phyloP scores from a whole-genome alignment of 148 eudicot species.

The Agrostemma githago region DNA sequence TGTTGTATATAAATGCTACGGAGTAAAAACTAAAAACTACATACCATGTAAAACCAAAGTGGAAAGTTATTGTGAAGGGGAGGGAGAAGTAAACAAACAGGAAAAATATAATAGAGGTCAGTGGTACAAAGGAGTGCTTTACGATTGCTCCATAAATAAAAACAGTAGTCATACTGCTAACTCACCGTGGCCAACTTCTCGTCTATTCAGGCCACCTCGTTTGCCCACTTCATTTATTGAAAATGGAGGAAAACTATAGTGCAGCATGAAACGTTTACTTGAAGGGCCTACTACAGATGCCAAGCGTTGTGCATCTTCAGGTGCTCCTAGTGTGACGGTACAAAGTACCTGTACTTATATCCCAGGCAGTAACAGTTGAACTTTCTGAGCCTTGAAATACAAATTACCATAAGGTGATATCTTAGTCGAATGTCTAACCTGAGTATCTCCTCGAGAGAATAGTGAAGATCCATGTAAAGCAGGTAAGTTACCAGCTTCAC shows the following conservation, averaged over 20 bases:
- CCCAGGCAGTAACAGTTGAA: background rate
- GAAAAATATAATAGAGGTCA: too few species aligned
- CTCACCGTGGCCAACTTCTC: conserved; percentile 99
- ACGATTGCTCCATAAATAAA: too few species aligned
- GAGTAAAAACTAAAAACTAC: too few species aligned
- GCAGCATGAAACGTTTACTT: conserved; percentile 92
- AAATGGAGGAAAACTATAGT: conserved; percentile 91
- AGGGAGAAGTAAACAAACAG: too few species aligned
- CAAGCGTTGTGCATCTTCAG: conserved; percentile 84
- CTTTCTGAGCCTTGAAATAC: conserved; percentile 3
- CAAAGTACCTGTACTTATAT: conserved; percentile 63
- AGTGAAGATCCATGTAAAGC: conserved; percentile 86
- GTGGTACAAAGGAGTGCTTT: too few species aligned
- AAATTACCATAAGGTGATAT: background rate
- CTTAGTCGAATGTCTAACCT: conserved; percentile 37
- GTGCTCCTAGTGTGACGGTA: conserved; percentile 96
- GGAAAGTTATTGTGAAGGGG: too few species aligned
- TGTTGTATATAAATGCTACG: too few species aligned
- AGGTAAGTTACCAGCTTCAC: conserved; percentile 83
- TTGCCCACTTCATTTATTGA: conserved; percentile 97
- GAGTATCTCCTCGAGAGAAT: conserved; percentile 93
- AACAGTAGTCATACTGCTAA: conserved; percentile 1
- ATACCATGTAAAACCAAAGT: too few species aligned
- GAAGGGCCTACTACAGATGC: conserved; percentile 80
- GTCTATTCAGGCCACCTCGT: conserved; percentile 74